A percentile compares a stretch with the other conserved stretches of the same genome.
Evolutionary conservation across 306 rosid species (phyloP).

Genomic region (Mimosa pudica): DNA sequence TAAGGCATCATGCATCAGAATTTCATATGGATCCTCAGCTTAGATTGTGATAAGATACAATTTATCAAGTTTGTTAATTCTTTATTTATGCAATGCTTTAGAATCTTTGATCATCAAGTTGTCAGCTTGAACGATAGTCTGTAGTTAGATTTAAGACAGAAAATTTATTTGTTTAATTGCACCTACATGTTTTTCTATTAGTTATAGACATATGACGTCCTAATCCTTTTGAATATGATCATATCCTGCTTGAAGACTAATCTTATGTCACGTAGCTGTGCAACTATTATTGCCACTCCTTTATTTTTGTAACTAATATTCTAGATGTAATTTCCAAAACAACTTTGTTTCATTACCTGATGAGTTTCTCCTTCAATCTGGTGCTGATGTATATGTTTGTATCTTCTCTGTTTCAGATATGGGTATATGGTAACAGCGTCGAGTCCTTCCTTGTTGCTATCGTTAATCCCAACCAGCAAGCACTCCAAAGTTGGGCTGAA

Average conservation of each 20-base stretch:
- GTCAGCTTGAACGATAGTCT: neutral
- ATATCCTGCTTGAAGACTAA: constrained; percentile 3
- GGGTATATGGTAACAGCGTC: constrained; percentile 91
- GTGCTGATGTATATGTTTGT: constrained; percentile 12
- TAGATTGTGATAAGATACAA: neutral
- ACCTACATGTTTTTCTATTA: neutral
- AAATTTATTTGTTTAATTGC: neutral
- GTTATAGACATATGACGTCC: neutral
- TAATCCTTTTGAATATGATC: neutral
- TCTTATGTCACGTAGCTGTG: neutral
- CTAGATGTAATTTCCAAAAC: constrained; percentile 2
- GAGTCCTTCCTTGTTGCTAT: constrained; percentile 87
- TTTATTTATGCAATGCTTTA: neutral
- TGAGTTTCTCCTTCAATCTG: neutral
- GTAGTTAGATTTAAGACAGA: neutral
- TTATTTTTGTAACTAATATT: neutral
- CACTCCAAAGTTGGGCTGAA: constrained; percentile 74
- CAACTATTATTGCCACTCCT: constrained; percentile 6
- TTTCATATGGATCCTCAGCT: neutral
- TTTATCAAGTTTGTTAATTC: neutral
- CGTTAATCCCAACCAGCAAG: constrained; percentile 58
- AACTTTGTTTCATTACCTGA: constrained; percentile 3
- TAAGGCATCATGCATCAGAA: neutral
- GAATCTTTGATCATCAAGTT: neutral
- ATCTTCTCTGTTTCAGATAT: constrained; percentile 57